Percentiles rank a stretch among this genome's conserved stretches.
phyloP scores from a whole-genome alignment of 75 land plant species.

The Azolla pinnata region DNA sequence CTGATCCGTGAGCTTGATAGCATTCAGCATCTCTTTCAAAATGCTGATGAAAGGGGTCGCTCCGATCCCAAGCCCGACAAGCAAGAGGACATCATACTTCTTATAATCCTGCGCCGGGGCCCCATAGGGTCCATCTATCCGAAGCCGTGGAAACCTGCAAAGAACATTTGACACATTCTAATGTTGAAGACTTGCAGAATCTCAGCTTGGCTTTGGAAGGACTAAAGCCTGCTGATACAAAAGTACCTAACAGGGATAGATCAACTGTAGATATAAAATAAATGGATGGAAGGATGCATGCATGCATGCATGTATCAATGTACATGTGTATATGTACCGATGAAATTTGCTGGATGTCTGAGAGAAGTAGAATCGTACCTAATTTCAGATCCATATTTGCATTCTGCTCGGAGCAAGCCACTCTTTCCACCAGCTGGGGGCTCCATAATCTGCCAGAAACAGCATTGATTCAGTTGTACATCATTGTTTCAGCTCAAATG shows the following conservation, averaged over 20 bases:
- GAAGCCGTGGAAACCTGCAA: conserved; percentile 67
- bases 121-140: conserved; percentile 96
- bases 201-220: too few species aligned
- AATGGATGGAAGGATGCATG: background rate
- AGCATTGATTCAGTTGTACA: too few species aligned
- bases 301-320: background rate
- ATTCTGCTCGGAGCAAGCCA: conserved; percentile 51
- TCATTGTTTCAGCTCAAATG: background rate
- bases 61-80: conserved; percentile 93
- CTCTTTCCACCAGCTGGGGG: conserved; percentile 46
- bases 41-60: conserved; percentile 98
- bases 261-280: background rate
- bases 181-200: too few species aligned
- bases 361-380: background rate
- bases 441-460: conserved; percentile 43
- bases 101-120: conserved; percentile 95
- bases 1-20: conserved; percentile 9
- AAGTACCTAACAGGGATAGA: background rate
- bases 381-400: background rate
- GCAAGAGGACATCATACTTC: conserved; percentile 79
- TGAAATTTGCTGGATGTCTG: background rate
- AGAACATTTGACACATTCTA: background rate
- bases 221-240: background rate
- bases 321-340: too few species aligned
- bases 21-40: conserved; percentile 64